Evolutionary conservation across 768 basidiomycete genomes (phyloP).

Genomic region (Sarcodon sp.): DNA sequence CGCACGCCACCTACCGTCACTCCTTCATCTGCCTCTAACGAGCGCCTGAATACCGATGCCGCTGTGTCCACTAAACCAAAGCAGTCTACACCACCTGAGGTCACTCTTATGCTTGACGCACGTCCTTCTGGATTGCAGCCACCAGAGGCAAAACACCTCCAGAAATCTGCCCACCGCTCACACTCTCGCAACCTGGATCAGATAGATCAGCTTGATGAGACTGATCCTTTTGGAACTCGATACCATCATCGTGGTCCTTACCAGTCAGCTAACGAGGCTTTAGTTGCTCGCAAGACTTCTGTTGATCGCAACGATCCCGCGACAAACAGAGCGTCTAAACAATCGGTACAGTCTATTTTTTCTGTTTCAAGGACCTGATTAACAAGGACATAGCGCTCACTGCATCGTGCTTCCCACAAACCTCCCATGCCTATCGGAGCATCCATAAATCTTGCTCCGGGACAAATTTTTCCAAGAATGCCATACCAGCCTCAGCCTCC

Average conservation of each 20-base stretch:
- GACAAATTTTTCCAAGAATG: neutral
- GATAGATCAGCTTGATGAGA: constrained; percentile 72
- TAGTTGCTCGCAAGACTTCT: neutral
- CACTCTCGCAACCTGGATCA: constrained; percentile 35
- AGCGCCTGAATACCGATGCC: neutral
- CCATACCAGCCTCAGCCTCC: neutral
- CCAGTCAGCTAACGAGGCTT: constrained; percentile 30
- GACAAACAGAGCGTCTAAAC: neutral
- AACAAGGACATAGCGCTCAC: too few relatives aligned
- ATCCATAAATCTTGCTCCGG: neutral
- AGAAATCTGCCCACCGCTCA: constrained; percentile 13
- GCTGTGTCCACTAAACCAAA: too few relatives aligned
- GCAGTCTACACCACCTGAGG: neutral
- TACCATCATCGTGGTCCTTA: constrained; percentile 71
- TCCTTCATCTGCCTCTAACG: neutral
- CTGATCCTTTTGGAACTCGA: constrained; percentile 49
- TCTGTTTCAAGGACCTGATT: too few relatives aligned
- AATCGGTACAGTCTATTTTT: neutral
- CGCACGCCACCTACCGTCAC: neutral
- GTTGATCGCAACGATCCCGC: neutral
- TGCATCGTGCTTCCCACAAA: too few relatives aligned
- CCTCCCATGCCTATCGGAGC: neutral
- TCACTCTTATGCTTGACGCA: neutral
- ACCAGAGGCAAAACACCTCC: constrained; percentile 10
- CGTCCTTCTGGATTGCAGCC: constrained; percentile 1